Evolutionary conservation across 441 rosid species (phyloP).

Genomic region (Hypseocharis bilobata): DNA sequence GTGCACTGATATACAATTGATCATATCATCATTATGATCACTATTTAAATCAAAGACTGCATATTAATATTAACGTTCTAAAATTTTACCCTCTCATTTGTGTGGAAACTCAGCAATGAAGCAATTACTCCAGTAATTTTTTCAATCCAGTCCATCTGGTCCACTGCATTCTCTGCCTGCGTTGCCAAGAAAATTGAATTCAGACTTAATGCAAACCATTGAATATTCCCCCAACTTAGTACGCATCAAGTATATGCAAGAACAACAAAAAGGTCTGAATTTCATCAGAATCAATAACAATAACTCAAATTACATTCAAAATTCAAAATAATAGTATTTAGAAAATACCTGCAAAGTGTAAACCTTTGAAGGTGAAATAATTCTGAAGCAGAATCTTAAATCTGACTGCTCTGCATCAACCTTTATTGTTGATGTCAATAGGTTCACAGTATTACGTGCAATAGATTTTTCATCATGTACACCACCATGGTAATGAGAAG

Average conservation of each 20-base stretch:
- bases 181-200: slow-evolving; percentile 51
- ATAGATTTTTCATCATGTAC: slow-evolving; percentile 94
- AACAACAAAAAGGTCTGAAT: not conserved
- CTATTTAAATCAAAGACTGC: slow-evolving; percentile 7
- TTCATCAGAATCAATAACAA: not conserved
- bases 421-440: slow-evolving; percentile 94
- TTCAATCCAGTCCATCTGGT: slow-evolving; percentile 99
- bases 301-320: not conserved
- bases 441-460: slow-evolving; percentile 97
- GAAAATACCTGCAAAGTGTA: slow-evolving; percentile 85
- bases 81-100: slow-evolving; percentile 69
- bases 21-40: slow-evolving; percentile 23
- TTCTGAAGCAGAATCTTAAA: slow-evolving; percentile 94
- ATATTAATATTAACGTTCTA: slow-evolving; percentile 10
- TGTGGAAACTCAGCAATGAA: slow-evolving; percentile 88
- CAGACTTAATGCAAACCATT: slow-evolving; percentile 20
- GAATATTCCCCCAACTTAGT: not conserved
- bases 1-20: slow-evolving; percentile 53
- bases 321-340: slow-evolving; percentile 17
- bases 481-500: slow-evolving; percentile 80
- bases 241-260: not conserved
- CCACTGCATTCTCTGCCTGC: slow-evolving; percentile 98
- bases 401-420: slow-evolving; percentile 95
- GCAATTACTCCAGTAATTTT: slow-evolving; percentile 99
- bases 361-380: slow-evolving; percentile 91